These are phyloP conservation scores for Aspergillus pseudoterreus DNA, from an alignment of 2,329 filamentous ascomycete genomes.

Conservation along the genomic window DNA sequence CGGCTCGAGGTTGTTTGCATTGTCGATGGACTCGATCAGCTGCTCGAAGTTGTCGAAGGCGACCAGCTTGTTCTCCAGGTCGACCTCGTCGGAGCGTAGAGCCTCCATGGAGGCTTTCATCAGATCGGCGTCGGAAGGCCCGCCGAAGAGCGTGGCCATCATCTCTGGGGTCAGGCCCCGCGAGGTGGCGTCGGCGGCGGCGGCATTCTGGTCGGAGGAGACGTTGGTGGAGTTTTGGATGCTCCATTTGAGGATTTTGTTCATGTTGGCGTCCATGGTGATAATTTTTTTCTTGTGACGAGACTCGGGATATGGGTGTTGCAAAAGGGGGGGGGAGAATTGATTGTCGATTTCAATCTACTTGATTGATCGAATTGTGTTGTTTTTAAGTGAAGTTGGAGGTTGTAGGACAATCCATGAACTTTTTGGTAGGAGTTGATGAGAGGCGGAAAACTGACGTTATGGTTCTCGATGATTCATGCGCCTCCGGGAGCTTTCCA, in stretches of 20 bases:
- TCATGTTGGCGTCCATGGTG: slow-evolving; percentile 62
- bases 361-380: neutral
- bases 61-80: slow-evolving; percentile 70
- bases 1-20: slow-evolving; percentile 86
- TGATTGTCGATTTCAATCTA: neutral
- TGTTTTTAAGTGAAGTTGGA: neutral
- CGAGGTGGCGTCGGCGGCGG: slow-evolving; percentile 29
- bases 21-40: slow-evolving; percentile 87
- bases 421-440: neutral
- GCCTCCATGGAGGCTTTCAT: slow-evolving; percentile 83
- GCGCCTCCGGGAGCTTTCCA: slow-evolving; percentile 22
- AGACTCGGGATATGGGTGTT: neutral
- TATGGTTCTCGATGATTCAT: slow-evolving; percentile 14
- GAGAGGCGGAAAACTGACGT: slow-evolving; percentile 7
- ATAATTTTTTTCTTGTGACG: neutral
- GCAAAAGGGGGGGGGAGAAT: neutral
- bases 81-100: slow-evolving; percentile 63
- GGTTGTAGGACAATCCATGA: neutral
- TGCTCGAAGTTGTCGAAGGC: slow-evolving; percentile 96
- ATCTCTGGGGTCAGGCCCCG: slow-evolving; percentile 63
- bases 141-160: slow-evolving; percentile 72
- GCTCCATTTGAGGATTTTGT: slow-evolving; percentile 76
- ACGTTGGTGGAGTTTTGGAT: slow-evolving; percentile 56
- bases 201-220: slow-evolving; percentile 31
- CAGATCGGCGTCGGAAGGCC: slow-evolving; percentile 82